A percentile compares a stretch with the other conserved stretches of the same genome.
phyloP scores from a whole-genome alignment of 2,329 filamentous ascomycete genomes.

The Hymenoscyphus albidus region DNA sequence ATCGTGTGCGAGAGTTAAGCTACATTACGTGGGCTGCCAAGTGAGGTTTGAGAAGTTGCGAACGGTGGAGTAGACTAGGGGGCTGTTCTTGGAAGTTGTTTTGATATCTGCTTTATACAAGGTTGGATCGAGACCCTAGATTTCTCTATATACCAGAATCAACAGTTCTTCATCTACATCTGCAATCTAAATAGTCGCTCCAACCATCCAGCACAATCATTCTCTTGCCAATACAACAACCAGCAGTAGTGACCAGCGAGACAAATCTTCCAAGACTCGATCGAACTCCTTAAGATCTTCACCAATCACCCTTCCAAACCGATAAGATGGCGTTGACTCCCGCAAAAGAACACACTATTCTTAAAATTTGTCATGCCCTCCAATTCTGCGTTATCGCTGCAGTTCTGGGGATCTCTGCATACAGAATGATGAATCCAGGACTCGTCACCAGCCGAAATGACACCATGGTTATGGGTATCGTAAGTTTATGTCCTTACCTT shows the following conservation, averaged over 20 bases:
- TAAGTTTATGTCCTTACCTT: neutral
- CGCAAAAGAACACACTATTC: slow-evolving; percentile 2
- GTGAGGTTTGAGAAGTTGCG: neutral
- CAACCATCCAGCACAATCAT: neutral
- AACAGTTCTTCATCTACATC: neutral
- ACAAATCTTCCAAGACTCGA: neutral
- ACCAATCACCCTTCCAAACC: neutral
- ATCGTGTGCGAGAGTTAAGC: neutral
- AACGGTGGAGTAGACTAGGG: neutral
- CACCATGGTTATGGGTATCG: slow-evolving; percentile 9
- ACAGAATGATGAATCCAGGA: neutral
- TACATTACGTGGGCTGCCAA: neutral
- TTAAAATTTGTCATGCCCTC: neutral
- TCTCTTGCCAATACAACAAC: neutral
- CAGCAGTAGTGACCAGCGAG: neutral
- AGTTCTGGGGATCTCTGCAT: slow-evolving; percentile 6
- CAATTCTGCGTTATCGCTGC: slow-evolving; percentile 2
- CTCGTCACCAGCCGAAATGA: slow-evolving; percentile 5
- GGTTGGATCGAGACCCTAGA: neutral
- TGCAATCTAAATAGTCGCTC: neutral
- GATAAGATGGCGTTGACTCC: neutral
- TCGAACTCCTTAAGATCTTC: neutral
- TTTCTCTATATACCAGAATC: neutral
- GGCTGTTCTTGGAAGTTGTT: neutral
- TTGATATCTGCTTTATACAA: neutral